Base-by-base conservation (phyloP, 176 grass and related monocot species). In the Luzula sylvatica region DNA sequence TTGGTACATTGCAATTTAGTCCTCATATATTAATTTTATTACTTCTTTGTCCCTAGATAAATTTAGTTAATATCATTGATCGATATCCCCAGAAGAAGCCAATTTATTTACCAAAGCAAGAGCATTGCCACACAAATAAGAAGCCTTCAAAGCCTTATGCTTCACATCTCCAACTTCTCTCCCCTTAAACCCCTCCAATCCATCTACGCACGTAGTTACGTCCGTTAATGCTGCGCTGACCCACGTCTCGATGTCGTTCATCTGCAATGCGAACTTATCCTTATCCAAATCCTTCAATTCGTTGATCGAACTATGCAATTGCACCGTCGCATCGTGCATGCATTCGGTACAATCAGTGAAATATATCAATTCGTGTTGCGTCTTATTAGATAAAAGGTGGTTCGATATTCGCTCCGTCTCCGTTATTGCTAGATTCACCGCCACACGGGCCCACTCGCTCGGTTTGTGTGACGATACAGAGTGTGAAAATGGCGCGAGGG, bases 241-340 rank as follows among this genome's bases (percentile, higher is more conserved):
- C 72, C 72, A 75, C 1, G 72, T 68, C 43, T 61, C 15, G 45
- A 75, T 49, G 28, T 75, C 41, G 32, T 58, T 68, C 72, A 75
- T 75, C 53, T 75, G 63, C 54, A 5, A 60, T 46, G 20, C 14
- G 46, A 75, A 75, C 55, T 56, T 49, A 7, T 7, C 11, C 24
- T 26, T 58, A 23, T 60, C 27, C 23, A 71, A 49, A 20, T 58
- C 7, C 27, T 39, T 57, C 17, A 71, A 14, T 20, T 71, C 67
- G 2, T 26, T 11, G 7, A 23, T 1, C 11, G 53, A 60, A 29
- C 53, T 58, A 1, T 23, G 55, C 20, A 71, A 49, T 40, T 71
- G 42, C 11, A 38, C 67, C 3, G 23, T 24, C 8, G 67, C 67
- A 0, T 71, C 67, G 9, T 19, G 42, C 54, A 71, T 58, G 55